Evolutionary conservation across 805 yeast genomes (phyloP).

Genomic region (Ogataea polymorpha): DNA sequence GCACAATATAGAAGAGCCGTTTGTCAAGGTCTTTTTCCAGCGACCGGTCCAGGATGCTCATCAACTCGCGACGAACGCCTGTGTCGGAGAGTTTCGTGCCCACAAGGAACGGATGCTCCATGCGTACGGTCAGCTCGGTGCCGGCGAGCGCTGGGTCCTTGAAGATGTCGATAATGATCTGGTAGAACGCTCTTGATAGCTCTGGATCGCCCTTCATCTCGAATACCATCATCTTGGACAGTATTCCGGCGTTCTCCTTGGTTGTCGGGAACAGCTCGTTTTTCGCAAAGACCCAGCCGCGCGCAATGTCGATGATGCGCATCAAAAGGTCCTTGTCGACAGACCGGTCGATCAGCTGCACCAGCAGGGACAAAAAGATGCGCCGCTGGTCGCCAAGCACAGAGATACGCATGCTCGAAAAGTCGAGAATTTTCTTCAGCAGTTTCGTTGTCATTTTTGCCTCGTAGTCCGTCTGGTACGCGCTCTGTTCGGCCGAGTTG

Average conservation of each 20-base stretch:
- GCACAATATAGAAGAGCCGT: constrained; percentile 78
- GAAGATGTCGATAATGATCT: constrained; percentile 83
- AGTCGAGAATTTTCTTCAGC: constrained; percentile 69
- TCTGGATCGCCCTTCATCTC: constrained; percentile 85
- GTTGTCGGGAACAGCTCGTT: constrained; percentile 87
- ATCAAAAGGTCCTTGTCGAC: constrained; percentile 70
- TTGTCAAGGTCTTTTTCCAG: constrained; percentile 75
- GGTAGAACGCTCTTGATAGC: constrained; percentile 73
- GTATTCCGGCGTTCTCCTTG: constrained; percentile 92
- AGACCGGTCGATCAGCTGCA: constrained; percentile 87
- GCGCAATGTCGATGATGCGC: constrained; percentile 72
- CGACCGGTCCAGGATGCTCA: constrained; percentile 75
- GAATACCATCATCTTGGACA: constrained; percentile 90
- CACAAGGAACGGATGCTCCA: constrained; percentile 94
- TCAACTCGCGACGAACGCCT: constrained; percentile 67
- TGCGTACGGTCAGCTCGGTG: constrained; percentile 85
- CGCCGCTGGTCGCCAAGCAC: constrained; percentile 92
- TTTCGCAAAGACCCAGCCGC: constrained; percentile 85
- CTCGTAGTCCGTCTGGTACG: constrained; percentile 52
- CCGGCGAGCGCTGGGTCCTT: constrained; percentile 73
- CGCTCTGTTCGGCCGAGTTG: constrained; percentile 14
- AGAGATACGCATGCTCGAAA: constrained; percentile 78
- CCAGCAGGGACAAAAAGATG: constrained; percentile 77
- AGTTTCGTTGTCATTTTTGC: constrained; percentile 76
- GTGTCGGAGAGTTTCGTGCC: constrained; percentile 87